Evolutionary conservation across 176 grass and related monocot species (phyloP).

Genomic region (Aegilops tauschii): DNA sequence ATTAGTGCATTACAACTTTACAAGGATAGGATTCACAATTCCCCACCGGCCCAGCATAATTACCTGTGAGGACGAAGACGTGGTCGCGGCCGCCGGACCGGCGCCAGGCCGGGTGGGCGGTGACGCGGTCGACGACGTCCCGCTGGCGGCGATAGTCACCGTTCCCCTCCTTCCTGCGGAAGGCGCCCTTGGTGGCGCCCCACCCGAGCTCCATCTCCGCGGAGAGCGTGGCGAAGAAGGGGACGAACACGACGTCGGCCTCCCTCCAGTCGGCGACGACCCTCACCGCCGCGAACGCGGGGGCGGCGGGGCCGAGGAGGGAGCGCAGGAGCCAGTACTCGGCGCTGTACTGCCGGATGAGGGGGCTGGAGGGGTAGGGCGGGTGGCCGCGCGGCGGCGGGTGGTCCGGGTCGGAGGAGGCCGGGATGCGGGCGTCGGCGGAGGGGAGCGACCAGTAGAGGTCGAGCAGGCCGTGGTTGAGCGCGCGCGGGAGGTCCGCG

Average conservation of each 20-base stretch:
- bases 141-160: slow-evolving; percentile 69
- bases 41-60: background rate
- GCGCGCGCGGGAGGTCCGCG: slow-evolving; percentile 68
- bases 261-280: slow-evolving; percentile 56
- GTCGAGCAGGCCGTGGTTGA: slow-evolving; percentile 88
- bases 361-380: slow-evolving; percentile 60
- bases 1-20: no score
- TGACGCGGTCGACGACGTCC: slow-evolving; percentile 75
- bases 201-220: slow-evolving; percentile 95
- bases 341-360: slow-evolving; percentile 86
- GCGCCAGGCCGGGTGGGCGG: slow-evolving; percentile 57
- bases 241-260: slow-evolving; percentile 88
- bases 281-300: slow-evolving; percentile 20
- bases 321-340: slow-evolving; percentile 91
- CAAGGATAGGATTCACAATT: no score
- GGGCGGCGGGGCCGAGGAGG: slow-evolving; percentile 25
- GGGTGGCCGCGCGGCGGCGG: slow-evolving; percentile 16
- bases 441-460: slow-evolving; percentile 66
- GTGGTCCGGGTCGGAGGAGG: slow-evolving; percentile 46
- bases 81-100: slow-evolving; percentile 77
- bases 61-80: slow-evolving; percentile 85
- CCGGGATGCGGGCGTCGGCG: slow-evolving; percentile 74
- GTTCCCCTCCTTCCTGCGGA: slow-evolving; percentile 65
- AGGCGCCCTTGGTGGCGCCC: slow-evolving; percentile 68
- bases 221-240: slow-evolving; percentile 88